These are phyloP conservation scores for Aspergillus sp. DNA, from an alignment of 2,329 filamentous ascomycete species.

Conservation along the genomic window DNA sequence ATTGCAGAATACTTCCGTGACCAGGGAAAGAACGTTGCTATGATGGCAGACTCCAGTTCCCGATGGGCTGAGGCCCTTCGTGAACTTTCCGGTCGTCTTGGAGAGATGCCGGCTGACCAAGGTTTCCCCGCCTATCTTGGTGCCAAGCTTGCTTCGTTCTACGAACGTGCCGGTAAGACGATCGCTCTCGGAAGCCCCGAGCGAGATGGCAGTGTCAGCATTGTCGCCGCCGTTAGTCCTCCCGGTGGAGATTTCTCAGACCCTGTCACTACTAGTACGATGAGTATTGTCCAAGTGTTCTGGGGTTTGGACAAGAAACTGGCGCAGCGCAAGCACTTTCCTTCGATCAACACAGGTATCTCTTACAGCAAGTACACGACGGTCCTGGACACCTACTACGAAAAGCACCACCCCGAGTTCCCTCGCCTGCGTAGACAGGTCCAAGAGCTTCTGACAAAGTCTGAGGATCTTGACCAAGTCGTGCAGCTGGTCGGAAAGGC, in stretches of 20 bases:
- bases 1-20: slow-evolving; percentile 97
- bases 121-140: slow-evolving; percentile 97
- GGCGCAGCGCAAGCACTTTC: slow-evolving; percentile 98
- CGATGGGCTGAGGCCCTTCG: slow-evolving; percentile 98
- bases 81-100: slow-evolving; percentile 97
- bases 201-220: slow-evolving; percentile 88
- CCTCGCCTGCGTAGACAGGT: slow-evolving; percentile 89
- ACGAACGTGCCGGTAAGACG: slow-evolving; percentile 93
- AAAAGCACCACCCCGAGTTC: slow-evolving; percentile 91
- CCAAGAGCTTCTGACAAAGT: slow-evolving; percentile 89
- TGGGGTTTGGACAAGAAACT: slow-evolving; percentile 99
- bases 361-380: slow-evolving; percentile 97
- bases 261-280: slow-evolving; percentile 88
- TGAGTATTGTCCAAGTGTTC: slow-evolving; percentile 98
- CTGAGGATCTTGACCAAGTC: slow-evolving; percentile 96
- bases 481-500: slow-evolving; percentile 98
- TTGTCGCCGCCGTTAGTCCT: slow-evolving; percentile 94
- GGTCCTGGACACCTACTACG: slow-evolving; percentile 88
- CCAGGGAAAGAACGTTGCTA: slow-evolving; percentile 94
- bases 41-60: slow-evolving; percentile 99
- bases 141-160: slow-evolving; percentile 97
- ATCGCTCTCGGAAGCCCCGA: slow-evolving; percentile 84
- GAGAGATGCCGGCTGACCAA: slow-evolving; percentile 99
- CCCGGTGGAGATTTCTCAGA: slow-evolving; percentile 99
- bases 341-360: slow-evolving; percentile 90